Percentiles rank a stretch among this genome's conserved stretches.
phyloP scores from a whole-genome alignment of 2,329 filamentous ascomycete species.

The Botrytis porri region DNA sequence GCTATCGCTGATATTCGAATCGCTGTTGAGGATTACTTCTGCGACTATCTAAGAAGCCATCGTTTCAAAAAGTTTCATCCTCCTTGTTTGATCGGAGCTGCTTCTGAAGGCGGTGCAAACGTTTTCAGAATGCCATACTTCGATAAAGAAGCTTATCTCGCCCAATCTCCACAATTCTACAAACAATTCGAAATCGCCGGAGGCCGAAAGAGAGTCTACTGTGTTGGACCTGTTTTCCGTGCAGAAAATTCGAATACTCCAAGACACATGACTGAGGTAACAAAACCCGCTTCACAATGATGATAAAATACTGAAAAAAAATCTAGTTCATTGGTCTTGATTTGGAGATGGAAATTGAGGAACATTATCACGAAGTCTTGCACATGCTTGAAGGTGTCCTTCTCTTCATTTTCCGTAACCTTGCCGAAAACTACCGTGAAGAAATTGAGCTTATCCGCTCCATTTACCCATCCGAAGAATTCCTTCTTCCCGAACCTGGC shows the following conservation, averaged over 20 bases:
- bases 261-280: slow-evolving; percentile 75
- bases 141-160: slow-evolving; percentile 74
- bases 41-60: slow-evolving; percentile 71
- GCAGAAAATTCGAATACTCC: slow-evolving; percentile 86
- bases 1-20: slow-evolving; percentile 61
- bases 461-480: slow-evolving; percentile 73
- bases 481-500: slow-evolving; percentile 71
- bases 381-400: slow-evolving; percentile 71
- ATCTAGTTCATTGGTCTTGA: slow-evolving; percentile 76
- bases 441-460: slow-evolving; percentile 71
- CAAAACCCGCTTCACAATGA: slow-evolving; percentile 1
- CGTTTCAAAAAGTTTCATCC: slow-evolving; percentile 84
- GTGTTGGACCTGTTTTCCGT: slow-evolving; percentile 77
- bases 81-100: slow-evolving; percentile 82
- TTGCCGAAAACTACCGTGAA: slow-evolving; percentile 58
- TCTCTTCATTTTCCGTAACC: slow-evolving; percentile 74
- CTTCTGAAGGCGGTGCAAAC: slow-evolving; percentile 88
- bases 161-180: slow-evolving; percentile 81
- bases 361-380: slow-evolving; percentile 73
- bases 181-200: slow-evolving; percentile 85
- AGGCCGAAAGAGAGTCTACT: slow-evolving; percentile 72
- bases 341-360: slow-evolving; percentile 84
- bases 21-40: slow-evolving; percentile 58
- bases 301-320: slow-evolving; percentile 2
- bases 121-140: slow-evolving; percentile 93